phyloP scores from a whole-genome alignment of 2,329 filamentous ascomycete genomes.

The Leptosphaerulina australis region DNA sequence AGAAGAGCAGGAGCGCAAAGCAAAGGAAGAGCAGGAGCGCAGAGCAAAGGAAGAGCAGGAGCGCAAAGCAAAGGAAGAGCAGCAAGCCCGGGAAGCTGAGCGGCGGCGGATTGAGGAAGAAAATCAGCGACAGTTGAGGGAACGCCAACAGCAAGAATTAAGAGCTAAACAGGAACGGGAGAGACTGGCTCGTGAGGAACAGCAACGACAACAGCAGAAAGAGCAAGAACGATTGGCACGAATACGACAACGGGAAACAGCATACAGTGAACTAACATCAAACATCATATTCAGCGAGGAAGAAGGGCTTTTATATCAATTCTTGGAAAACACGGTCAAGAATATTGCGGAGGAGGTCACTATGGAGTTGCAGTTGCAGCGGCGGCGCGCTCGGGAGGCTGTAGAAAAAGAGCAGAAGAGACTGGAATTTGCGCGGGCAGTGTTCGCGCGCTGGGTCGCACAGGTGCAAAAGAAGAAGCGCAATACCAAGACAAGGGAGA shows the following conservation, averaged over 20 bases:
- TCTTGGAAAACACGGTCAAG: slow-evolving; percentile 49
- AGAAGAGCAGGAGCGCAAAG: slow-evolving; percentile 10
- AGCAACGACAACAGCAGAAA: slow-evolving; percentile 27
- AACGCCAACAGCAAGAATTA: slow-evolving; percentile 24
- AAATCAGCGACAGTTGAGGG: slow-evolving; percentile 16
- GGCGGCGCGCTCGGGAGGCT: slow-evolving; percentile 25
- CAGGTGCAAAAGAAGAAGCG: slow-evolving; percentile 36
- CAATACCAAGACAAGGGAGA: slow-evolving; percentile 25
- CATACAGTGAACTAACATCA: slow-evolving; percentile 44
- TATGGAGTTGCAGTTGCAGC: slow-evolving; percentile 44
- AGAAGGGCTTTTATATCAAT: slow-evolving; percentile 54
- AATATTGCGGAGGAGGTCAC: slow-evolving; percentile 45
- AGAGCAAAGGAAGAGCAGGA: too few species aligned
- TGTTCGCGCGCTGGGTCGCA: slow-evolving; percentile 32
- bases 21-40: slow-evolving; percentile 18
- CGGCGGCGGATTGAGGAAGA: slow-evolving; percentile 26
- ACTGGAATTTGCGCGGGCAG: slow-evolving; percentile 27
- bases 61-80: slow-evolving; percentile 18
- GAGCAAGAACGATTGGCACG: slow-evolving; percentile 27
- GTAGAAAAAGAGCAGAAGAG: slow-evolving; percentile 25
- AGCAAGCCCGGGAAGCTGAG: slow-evolving; percentile 28
- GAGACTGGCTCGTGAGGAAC: slow-evolving; percentile 26
- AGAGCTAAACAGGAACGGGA: slow-evolving; percentile 29
- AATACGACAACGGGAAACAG: slow-evolving; percentile 23
- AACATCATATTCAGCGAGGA: slow-evolving; percentile 47